Percentiles rank a stretch among this genome's conserved stretches.
Conservation (phyloP, 2,329 filamentous ascomycete genomes). For the Ophiocordyceps sinensis region DNA sequence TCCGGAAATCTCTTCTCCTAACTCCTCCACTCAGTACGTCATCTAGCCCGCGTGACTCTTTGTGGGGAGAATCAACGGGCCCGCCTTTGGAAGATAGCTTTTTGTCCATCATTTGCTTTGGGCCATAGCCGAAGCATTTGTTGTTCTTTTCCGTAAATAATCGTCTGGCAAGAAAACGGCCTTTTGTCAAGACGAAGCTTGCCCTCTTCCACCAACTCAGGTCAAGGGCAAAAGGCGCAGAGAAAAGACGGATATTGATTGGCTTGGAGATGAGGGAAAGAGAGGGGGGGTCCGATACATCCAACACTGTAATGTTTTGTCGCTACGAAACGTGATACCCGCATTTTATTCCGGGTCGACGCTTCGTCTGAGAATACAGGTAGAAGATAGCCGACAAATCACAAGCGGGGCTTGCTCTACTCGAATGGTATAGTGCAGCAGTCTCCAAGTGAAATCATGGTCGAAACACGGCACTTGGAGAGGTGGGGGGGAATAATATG, state of each 20-base stretch:
- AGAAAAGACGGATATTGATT: neutral
- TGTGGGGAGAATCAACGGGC: neutral
- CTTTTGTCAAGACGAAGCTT: neutral
- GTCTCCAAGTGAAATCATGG: neutral
- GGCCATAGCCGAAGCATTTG: neutral
- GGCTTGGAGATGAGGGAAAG: neutral
- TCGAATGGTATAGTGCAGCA: too few relatives aligned
- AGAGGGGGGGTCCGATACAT: neutral
- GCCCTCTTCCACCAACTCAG: too few relatives aligned
- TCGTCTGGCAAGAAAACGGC: slow-evolving; percentile 1
- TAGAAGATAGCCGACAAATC: neutral
- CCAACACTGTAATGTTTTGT: slow-evolving; percentile 1
- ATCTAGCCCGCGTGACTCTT: slow-evolving; percentile 15
- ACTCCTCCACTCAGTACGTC: slow-evolving; percentile 19
- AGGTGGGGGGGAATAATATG: slow-evolving; percentile 9
- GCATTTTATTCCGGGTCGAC: neutral
- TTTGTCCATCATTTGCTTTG: neutral
- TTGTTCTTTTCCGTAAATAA: slow-evolving; percentile 5
- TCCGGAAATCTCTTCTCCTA: neutral
- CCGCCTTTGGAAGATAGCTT: neutral
- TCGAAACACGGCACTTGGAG: neutral
- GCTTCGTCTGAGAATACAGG: neutral
- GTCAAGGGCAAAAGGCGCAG: neutral
- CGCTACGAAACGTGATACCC: neutral
- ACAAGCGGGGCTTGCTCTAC: too few relatives aligned